Percentiles rank a stretch among this genome's conserved stretches.
phyloP scores from a whole-genome alignment of 2,329 filamentous ascomycete genomes.

The Emmonsia crescens region DNA sequence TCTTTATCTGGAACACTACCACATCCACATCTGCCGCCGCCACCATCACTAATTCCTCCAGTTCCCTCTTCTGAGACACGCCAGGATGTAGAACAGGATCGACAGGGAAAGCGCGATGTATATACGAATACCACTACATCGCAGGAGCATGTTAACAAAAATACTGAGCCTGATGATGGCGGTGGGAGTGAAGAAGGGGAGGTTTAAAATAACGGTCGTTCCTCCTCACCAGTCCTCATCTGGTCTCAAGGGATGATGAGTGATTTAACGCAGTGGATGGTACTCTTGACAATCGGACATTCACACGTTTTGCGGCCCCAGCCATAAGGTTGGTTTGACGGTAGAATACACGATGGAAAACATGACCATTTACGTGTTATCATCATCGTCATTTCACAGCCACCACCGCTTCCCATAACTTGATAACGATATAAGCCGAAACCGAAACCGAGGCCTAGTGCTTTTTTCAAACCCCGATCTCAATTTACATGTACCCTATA shows the following conservation, averaged over 20 bases:
- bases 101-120: background rate
- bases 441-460: too few relatives aligned
- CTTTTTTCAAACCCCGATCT: too few relatives aligned
- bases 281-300: background rate
- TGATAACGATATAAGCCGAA: too few relatives aligned
- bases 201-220: constrained; percentile 16
- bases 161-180: constrained; percentile 20
- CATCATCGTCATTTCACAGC: too few relatives aligned
- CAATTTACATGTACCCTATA: too few relatives aligned
- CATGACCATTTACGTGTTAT: too few relatives aligned
- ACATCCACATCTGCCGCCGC: background rate
- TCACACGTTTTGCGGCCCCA: too few relatives aligned
- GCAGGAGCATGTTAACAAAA: constrained; percentile 3
- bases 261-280: background rate
- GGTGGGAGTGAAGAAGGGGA: constrained; percentile 36
- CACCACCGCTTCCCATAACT: too few relatives aligned
- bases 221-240: too few relatives aligned
- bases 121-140: background rate
- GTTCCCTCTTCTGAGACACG: background rate
- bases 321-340: too few relatives aligned
- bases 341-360: too few relatives aligned
- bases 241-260: background rate
- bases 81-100: background rate
- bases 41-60: background rate
- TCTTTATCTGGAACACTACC: background rate